Base-by-base conservation (phyloP, 345 rosid species). In the Draba incana region DNA sequence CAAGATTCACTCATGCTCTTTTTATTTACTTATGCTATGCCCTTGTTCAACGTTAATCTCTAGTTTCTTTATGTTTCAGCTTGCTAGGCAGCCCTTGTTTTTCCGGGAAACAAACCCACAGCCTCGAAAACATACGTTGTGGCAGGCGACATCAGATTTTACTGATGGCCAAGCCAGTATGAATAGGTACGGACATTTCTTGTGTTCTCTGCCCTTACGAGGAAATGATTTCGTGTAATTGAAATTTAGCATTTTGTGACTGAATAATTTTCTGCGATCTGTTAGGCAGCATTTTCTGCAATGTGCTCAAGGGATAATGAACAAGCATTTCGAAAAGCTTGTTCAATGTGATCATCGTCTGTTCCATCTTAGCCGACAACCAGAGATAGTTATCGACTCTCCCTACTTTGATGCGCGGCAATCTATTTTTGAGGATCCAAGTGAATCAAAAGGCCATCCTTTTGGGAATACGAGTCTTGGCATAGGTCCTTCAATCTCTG, bases 111-210 rank as follows among this genome's bases (percentile, higher is more conserved):
- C 98, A 64, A 92, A 95, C 73, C 99, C 98, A 4, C 98, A 95
- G 72, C 99, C 98, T 28, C 77, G 99, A 64, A 95, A 92, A 71
- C 99, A 95, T 75, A 95, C 99, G 37, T 81, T 95, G 81, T 95
- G 98, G 99, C 98, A 95, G 82, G 90, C 99, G 10, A 88, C 99
- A 1, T 82, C 97, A 20, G 99, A 95, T 88, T 95, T 95, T 76
- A 95, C 99, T 8, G 85, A 92, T 77, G 99, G 98, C 14, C 98
- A 92, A 73, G 99, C 99, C 20, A 92, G 96, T 81, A 53, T 76
- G 57, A 81, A 86, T 77, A 85, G 87, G 99, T 95, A 75, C 59
- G 51, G 33, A 28, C 43, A 64, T 39, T 27, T 64, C 58, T 62
- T 62, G 53, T 39, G 20, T 74, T 27, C 25, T 57, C 47, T 25